Percentiles rank a stretch among this genome's conserved stretches.
phyloP scores from a whole-genome alignment of 345 rosid genomes.

The Boechera stricta region DNA sequence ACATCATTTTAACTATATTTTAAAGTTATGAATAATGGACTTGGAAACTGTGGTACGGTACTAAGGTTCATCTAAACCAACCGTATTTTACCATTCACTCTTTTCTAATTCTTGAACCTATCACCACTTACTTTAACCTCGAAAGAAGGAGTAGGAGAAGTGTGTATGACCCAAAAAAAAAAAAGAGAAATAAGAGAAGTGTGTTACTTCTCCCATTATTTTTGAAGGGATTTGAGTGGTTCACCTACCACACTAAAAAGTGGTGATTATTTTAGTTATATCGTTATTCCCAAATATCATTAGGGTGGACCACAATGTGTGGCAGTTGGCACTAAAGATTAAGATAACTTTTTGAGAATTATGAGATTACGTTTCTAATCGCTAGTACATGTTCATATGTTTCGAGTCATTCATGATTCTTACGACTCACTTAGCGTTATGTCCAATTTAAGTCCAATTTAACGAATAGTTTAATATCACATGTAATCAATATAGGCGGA shows the following conservation, averaged over 20 bases:
- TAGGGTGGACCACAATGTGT: not conserved
- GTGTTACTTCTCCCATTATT: not conserved
- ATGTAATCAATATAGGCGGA: too few species aligned
- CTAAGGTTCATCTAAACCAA: too few species aligned
- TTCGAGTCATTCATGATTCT: not conserved
- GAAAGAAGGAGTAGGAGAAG: not conserved
- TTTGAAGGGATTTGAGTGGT: not conserved
- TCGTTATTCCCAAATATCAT: not conserved
- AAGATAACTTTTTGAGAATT: not conserved
- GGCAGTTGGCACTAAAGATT: not conserved
- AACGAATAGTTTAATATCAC: too few species aligned
- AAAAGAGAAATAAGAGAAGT: not conserved
- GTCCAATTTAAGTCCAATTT: too few species aligned
- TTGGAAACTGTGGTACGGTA: too few species aligned
- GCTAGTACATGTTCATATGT: not conserved
- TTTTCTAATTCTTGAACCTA: too few species aligned
- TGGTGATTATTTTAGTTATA: constrained; percentile 8
- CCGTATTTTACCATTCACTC: too few species aligned
- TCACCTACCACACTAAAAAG: constrained; percentile 20
- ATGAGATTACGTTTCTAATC: not conserved
- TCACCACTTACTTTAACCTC: too few species aligned
- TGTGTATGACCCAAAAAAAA: too few species aligned
- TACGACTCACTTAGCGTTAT: too few species aligned
- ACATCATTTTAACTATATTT: too few species aligned
- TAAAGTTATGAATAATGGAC: too few species aligned